A percentile compares a stretch with the other conserved stretches of the same genome.
Conservation (phyloP, 2,329 filamentous ascomycete genomes). For the Penicillium nordicum region DNA sequence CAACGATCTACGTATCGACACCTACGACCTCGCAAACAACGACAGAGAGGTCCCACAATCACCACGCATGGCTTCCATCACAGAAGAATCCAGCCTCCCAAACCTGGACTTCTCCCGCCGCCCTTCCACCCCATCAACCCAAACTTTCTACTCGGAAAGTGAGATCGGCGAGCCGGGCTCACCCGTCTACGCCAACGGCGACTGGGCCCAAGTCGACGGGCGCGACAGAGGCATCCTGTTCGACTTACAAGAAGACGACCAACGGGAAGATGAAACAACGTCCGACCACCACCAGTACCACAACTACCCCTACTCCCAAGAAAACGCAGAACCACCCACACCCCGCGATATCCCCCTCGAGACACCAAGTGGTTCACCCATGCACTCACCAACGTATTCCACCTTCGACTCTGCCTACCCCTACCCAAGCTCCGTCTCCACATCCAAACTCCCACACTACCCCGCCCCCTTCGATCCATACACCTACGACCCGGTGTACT, state of each 20-base stretch:
- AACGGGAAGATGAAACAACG: neutral
- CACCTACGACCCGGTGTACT: slow-evolving; percentile 21
- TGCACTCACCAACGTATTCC: neutral
- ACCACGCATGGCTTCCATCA: slow-evolving; percentile 11
- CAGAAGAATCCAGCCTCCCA: slow-evolving; percentile 9
- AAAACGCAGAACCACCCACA: neutral
- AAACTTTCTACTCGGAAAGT: slow-evolving; percentile 23
- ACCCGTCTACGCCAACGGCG: slow-evolving; percentile 25
- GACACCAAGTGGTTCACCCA: slow-evolving; percentile 2
- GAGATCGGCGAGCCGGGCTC: slow-evolving; percentile 34
- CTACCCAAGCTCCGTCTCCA: neutral
- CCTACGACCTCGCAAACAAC: neutral
- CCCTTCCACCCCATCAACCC: slow-evolving; percentile 15
- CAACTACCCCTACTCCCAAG: slow-evolving; percentile 1
- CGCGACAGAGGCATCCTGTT: slow-evolving; percentile 26
- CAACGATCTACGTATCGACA: neutral
- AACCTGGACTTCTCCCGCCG: slow-evolving; percentile 7
- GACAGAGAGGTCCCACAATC: slow-evolving; percentile 8
- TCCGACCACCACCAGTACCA: neutral
- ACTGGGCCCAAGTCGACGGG: slow-evolving; percentile 24
- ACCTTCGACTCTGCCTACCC: neutral
- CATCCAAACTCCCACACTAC: neutral
- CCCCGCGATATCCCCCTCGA: neutral
- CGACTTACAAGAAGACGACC: neutral
- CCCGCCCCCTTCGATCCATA: neutral